phyloP scores from a whole-genome alignment of 768 basidiomycete genomes.

The Mycena venus region DNA sequence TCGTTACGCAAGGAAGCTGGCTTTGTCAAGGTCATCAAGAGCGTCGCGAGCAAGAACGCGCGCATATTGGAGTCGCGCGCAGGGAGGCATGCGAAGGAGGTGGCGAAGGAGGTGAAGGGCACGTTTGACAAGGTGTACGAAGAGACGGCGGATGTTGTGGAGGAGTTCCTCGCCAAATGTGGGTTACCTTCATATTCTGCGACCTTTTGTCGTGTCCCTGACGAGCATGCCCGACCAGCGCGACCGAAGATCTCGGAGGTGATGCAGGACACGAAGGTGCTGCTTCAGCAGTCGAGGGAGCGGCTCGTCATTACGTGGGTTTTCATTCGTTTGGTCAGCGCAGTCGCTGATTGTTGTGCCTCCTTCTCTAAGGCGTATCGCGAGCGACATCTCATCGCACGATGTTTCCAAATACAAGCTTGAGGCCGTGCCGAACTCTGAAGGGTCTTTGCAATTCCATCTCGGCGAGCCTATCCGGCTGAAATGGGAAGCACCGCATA shows the following conservation, averaged over 20 bases:
- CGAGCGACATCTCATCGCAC: constrained; percentile 83
- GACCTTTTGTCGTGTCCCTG: background rate
- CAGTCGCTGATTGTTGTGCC: constrained; percentile 11
- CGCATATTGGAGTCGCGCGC: constrained; percentile 81
- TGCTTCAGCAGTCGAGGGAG: constrained; percentile 93
- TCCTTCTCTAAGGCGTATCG: constrained; percentile 80
- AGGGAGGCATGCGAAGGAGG: constrained; percentile 86
- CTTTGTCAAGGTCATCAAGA: constrained; percentile 98
- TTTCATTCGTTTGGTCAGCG: background rate
- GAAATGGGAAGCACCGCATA: constrained; percentile 87
- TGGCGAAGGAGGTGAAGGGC: constrained; percentile 80
- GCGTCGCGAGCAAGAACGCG: constrained; percentile 87
- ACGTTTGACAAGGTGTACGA: constrained; percentile 97
- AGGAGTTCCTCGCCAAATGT: constrained; percentile 95
- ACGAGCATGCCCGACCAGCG: constrained; percentile 59
- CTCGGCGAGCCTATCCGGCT: constrained; percentile 92
- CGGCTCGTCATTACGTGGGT: constrained; percentile 91
- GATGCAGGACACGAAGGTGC: constrained; percentile 91
- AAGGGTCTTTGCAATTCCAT: constrained; percentile 76
- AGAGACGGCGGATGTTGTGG: constrained; percentile 92
- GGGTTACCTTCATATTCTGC: constrained; percentile 46
- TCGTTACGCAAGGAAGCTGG: constrained; percentile 96
- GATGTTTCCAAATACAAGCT: constrained; percentile 87
- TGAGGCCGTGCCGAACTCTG: constrained; percentile 65
- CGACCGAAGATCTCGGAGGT: constrained; percentile 90